Percentiles rank a stretch among this genome's conserved stretches.
Evolutionary conservation across 192 early-diverging fungal species (phyloP).

Genomic region (Backusella westeae): DNA sequence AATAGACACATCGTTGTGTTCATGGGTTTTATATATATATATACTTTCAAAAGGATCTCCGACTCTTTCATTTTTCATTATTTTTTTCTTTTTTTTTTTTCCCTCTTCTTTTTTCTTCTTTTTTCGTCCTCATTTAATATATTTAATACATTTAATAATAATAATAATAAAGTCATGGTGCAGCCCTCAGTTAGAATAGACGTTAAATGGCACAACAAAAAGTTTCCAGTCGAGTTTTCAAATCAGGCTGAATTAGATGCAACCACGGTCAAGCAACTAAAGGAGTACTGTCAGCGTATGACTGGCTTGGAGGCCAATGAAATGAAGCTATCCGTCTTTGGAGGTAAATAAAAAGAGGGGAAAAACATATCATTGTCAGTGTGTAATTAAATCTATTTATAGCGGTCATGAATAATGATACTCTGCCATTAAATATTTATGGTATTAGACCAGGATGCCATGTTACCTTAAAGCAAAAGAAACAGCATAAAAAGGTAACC

Average conservation of each 20-base stretch:
- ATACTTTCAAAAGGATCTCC: background rate
- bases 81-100: background rate
- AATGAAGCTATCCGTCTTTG: background rate
- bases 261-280: slow-evolving; percentile 5
- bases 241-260: background rate
- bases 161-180: background rate
- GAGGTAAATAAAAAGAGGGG: background rate
- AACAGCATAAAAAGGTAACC: background rate
- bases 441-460: slow-evolving; percentile 1
- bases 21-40: background rate
- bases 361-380: background rate
- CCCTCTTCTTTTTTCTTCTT: background rate
- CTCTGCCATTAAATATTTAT: background rate
- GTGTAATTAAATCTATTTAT: too few species aligned
- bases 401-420: background rate
- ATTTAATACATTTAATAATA: background rate
- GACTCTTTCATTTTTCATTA: background rate
- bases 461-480: slow-evolving; percentile 2
- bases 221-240: slow-evolving; percentile 13
- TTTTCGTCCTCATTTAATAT: background rate
- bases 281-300: background rate
- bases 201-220: background rate
- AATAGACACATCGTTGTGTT: background rate
- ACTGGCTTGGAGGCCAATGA: background rate
- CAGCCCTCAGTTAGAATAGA: background rate